Base-by-base conservation (phyloP, 768 basidiomycete genomes). In the Thelephora aurantiotincta region DNA sequence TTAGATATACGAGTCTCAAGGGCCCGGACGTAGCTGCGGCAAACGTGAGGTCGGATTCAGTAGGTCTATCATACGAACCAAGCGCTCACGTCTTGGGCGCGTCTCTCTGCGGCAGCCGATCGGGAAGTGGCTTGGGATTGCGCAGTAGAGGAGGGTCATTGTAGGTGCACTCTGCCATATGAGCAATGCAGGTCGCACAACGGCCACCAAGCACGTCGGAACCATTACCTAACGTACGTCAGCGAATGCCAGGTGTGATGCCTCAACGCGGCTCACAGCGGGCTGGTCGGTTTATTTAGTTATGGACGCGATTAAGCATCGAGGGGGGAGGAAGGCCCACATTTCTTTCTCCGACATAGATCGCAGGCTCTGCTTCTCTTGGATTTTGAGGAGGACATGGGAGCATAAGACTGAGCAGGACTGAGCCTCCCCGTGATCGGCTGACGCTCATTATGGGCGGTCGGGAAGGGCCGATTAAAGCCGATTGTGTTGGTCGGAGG, bases 1-100 rank as follows among this genome's bases (percentile, higher is more conserved):
- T 59, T 55, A 33, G 53, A 45, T 18, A 63, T 37, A 11, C 61
- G 53, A 11, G 47, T 53, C 46, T 64, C 63, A 1, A 64, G 52
- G 34, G 48, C 51, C 33, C 63, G 44, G 7, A 53, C 50, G 33
- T 53, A 51, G 19, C 52, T 53, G 13, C 14, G 22, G 22, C 7
- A 22, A 41, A 41, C 18, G 20, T 41, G 38, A 18, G 38, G 5
- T 35, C 33, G 12, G 38, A 18, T 4, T 41, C 16, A 34, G 38
- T 14, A 7, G 1, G 14, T 14, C 16, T 41, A 1, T 18, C 16
- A 35, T 41, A 9, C 9, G 22, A 9, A 4, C 16, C 18, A 7
- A 2, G 38, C 22, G 14, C 22, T 16, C 38, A 41, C 38, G 18
- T n/a, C 9, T 41, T 41, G 16, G 38, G 14, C 9, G 22, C 14